These are phyloP conservation scores for Nannochloropsis limnetica DNA, from an alignment of 352 stramenopile genomes.

Conservation along the genomic window DNA sequence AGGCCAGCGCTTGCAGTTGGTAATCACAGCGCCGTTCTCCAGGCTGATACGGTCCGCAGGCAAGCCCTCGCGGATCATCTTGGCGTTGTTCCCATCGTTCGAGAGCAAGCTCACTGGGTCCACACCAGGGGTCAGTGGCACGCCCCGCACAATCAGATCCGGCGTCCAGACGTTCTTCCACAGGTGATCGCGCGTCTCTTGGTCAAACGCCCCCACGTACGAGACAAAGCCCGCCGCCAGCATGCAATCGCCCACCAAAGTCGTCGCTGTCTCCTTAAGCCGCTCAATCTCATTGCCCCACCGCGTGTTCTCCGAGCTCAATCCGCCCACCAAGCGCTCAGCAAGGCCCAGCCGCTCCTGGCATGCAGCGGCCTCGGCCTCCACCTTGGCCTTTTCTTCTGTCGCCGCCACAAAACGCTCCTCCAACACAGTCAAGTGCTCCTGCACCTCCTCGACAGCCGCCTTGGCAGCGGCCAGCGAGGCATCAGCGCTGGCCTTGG, in stretches of 20 bases:
- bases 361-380: constrained; percentile 81
- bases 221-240: constrained; percentile 90
- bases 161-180: constrained; percentile 72
- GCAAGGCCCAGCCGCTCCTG: constrained; percentile 80
- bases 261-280: constrained; percentile 82
- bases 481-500: constrained; percentile 67
- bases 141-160: constrained; percentile 75
- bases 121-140: constrained; percentile 84
- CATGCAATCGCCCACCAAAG: constrained; percentile 89
- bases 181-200: constrained; percentile 70
- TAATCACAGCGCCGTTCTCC: constrained; percentile 94
- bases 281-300: constrained; percentile 92
- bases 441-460: constrained; percentile 83
- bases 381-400: constrained; percentile 88
- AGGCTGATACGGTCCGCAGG: constrained; percentile 92
- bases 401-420: constrained; percentile 83
- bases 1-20: constrained; percentile 90
- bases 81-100: constrained; percentile 87
- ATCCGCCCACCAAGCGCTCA: constrained; percentile 83
- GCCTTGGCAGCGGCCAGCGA: constrained; percentile 77
- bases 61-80: constrained; percentile 93
- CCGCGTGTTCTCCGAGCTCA: constrained; percentile 88
- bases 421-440: constrained; percentile 75
- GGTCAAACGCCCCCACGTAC: constrained; percentile 93
- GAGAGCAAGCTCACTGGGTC: constrained; percentile 88